These are phyloP conservation scores for Rhinocladiella similis DNA, from an alignment of 2,329 filamentous ascomycete species.

Conservation along the genomic window DNA sequence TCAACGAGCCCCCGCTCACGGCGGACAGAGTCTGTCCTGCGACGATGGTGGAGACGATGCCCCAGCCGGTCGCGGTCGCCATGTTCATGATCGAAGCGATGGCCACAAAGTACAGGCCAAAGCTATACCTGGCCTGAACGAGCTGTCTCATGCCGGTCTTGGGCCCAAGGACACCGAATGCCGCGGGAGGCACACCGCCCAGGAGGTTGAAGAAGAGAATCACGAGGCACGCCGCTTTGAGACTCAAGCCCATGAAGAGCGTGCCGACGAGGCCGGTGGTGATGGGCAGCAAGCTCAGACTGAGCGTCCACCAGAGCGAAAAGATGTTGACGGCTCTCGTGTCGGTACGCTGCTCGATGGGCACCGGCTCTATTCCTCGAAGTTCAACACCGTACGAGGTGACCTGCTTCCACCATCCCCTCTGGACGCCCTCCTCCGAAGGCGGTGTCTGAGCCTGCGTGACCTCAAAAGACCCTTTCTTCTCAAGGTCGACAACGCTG, in stretches of 20 bases:
- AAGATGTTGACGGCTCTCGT: slow-evolving; percentile 65
- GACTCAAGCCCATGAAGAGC: neutral
- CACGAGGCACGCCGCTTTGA: neutral
- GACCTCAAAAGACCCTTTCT: no score
- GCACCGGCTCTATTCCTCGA: slow-evolving; percentile 73
- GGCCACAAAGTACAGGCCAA: slow-evolving; percentile 3
- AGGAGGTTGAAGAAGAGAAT: slow-evolving; percentile 7
- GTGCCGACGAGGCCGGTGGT: slow-evolving; percentile 1
- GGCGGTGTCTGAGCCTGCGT: no score
- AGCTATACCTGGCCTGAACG: slow-evolving; percentile 3
- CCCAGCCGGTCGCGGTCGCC: neutral
- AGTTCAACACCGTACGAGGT: slow-evolving; percentile 59
- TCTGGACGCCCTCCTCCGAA: no score
- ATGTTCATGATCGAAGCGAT: neutral
- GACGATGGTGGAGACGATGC: neutral
- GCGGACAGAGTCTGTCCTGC: neutral
- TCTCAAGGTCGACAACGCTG: no score
- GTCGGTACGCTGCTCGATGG: slow-evolving; percentile 66
- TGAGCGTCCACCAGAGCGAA: slow-evolving; percentile 61
- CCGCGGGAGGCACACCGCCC: neutral
- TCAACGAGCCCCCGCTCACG: neutral
- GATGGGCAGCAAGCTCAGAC: slow-evolving; percentile 4
- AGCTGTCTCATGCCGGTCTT: slow-evolving; percentile 4
- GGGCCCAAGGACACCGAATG: neutral
- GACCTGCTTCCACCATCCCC: no score